A percentile compares a stretch with the other conserved stretches of the same genome.
phyloP scores from a whole-genome alignment of 176 grass and related monocot genomes.

The Hsuehochloa calcarea region DNA sequence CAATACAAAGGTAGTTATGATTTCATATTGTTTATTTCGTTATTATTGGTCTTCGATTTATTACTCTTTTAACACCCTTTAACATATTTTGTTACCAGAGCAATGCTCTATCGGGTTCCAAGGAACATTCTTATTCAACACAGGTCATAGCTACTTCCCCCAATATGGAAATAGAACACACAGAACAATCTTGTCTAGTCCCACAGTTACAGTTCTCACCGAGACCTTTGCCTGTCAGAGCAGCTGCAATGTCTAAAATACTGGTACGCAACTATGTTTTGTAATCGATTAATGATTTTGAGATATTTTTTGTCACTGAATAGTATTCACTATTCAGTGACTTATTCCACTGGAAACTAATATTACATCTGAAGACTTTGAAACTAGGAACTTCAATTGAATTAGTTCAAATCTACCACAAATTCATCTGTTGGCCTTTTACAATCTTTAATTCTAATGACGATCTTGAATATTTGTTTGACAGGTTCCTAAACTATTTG shows the following conservation, averaged over 20 bases:
- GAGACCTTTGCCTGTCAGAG: conserved; percentile 68
- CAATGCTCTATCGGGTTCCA: conserved; percentile 46
- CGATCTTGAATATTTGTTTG: conserved; percentile 24
- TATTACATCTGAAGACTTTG: conserved; percentile 12
- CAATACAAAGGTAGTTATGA: conserved; percentile 55
- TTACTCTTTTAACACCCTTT: not conserved
- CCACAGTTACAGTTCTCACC: conserved; percentile 58
- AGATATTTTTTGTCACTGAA: not conserved
- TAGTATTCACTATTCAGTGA: not conserved
- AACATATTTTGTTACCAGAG: conserved; percentile 52
- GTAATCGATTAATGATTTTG: not conserved
- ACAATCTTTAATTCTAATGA: conserved; percentile 20
- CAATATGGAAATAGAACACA: conserved; percentile 52
- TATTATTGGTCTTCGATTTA: not conserved
- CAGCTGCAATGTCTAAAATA: conserved; percentile 90
- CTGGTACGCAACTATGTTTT: conserved; percentile 47
- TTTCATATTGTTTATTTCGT: conserved; percentile 11
- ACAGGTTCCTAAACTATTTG: conserved; percentile 85
- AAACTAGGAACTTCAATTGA: conserved; percentile 1
- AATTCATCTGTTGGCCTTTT: not conserved
- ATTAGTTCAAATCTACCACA: conserved; percentile 3
- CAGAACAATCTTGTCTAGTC: conserved; percentile 32
- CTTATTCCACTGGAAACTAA: not conserved
- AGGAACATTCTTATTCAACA: conserved; percentile 63
- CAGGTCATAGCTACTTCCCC: conserved; percentile 69